Percentiles rank a stretch among this genome's conserved stretches.
Evolutionary conservation across 805 yeast species (phyloP).

Genomic region (Yamadazyma kitorensis): DNA sequence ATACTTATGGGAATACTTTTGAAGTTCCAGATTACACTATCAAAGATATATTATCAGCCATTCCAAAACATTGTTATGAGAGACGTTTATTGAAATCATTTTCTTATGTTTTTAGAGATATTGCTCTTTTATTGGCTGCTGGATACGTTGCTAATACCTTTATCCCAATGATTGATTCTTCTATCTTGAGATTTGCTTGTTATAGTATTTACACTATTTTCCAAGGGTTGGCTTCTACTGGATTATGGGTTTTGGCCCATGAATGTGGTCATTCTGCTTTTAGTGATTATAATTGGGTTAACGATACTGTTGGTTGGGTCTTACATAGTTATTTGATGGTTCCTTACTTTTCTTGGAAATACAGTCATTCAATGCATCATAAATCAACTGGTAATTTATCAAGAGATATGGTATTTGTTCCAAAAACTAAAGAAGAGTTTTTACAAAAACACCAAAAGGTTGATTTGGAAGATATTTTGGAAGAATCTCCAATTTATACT

Average conservation of each 20-base stretch:
- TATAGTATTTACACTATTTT: slow-evolving; percentile 11
- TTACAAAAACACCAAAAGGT: slow-evolving; percentile 32
- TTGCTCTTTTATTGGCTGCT: slow-evolving; percentile 37
- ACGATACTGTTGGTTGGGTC: slow-evolving; percentile 81
- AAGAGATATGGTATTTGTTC: slow-evolving; percentile 84
- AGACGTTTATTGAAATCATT: slow-evolving; percentile 54
- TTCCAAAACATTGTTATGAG: slow-evolving; percentile 74
- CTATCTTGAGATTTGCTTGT: slow-evolving; percentile 45
- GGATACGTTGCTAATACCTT: slow-evolving; percentile 53
- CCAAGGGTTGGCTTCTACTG: slow-evolving; percentile 66
- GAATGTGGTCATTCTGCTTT: slow-evolving; percentile 93
- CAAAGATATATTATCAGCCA: slow-evolving; percentile 68
- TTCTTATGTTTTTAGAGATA: slow-evolving; percentile 67
- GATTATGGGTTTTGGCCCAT: slow-evolving; percentile 84
- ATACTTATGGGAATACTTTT: slow-evolving; percentile 64
- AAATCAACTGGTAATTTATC: slow-evolving; percentile 83
- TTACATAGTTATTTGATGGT: slow-evolving; percentile 76
- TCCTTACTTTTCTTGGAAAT: slow-evolving; percentile 87
- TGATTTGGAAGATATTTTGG: slow-evolving; percentile 54
- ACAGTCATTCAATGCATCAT: slow-evolving; percentile 82
- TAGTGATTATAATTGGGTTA: slow-evolving; percentile 65
- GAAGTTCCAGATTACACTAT: slow-evolving; percentile 73
- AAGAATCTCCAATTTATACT: slow-evolving; percentile 72
- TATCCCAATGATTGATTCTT: slow-evolving; percentile 49
- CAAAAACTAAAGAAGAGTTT: slow-evolving; percentile 61